Base-by-base conservation (phyloP, 1,284 basidiomycete species). In the Leccinum variabile region DNA sequence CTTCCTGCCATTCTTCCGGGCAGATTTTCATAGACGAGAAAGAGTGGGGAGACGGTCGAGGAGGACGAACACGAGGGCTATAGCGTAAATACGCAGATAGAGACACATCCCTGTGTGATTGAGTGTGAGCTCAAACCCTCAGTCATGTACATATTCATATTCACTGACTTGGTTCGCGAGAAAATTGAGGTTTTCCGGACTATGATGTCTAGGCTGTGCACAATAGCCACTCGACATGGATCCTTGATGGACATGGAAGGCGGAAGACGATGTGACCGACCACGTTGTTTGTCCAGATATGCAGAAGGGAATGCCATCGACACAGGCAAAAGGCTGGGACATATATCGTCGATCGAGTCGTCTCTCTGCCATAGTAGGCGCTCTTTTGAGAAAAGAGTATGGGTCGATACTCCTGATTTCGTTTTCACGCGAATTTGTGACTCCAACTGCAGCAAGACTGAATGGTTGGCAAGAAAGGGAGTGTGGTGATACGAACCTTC, bases 1-100 rank as follows among this genome's bases (percentile, higher is more conserved):
- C 76, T 68, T 88, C 84, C 60, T 78, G 78, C 85, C 86, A 89
- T 68, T 88, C 86, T 64, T 88, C 88, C 11, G 87, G 87, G 10
- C 76, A 75, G 0, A 58, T 76, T 75, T 75, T 89, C 84, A 69
- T 83, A 67, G 18, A 80, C 76, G 14, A 80, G 77, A 67, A 84
- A 78, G 70, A 86, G 78, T 55, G 77, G 68, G 33, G 78, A 62
- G 70, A 69, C 59, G 85, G 83, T 39, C 80, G 77, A 53, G 79
- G 78, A 8, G 87, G 80, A 33, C 84, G 81, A 22, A 80, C 78
- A 25, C 85, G 79, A 8, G 87, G 88, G 53, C 70, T 68, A 64
- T 88, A 88, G 10, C 73, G 66, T 22, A 80, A 61, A 30, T 71
- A 70, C 3, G 77, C 68, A 33, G 60, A 67, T 46, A 80, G 61